Conservation (phyloP, 768 basidiomycete genomes). For the Suillus subaureus region DNA sequence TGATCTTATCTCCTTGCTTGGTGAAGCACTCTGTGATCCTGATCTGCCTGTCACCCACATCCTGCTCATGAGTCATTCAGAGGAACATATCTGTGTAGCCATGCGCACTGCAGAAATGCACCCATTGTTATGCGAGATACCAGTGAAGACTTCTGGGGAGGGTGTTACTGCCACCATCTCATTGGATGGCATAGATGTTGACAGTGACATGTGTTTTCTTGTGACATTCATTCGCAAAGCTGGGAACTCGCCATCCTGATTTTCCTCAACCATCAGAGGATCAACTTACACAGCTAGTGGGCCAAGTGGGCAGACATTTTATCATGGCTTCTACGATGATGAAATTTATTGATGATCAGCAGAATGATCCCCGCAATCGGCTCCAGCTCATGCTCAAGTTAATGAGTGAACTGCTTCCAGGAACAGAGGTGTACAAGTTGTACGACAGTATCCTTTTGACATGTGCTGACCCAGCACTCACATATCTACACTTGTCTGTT, state of each 20-base stretch:
- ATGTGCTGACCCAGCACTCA: background rate
- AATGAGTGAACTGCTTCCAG: background rate
- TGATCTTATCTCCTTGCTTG: background rate
- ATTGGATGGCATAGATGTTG: background rate
- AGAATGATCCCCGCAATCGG: background rate
- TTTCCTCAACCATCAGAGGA: background rate
- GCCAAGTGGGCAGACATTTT: background rate
- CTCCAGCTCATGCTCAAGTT: background rate
- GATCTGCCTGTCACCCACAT: background rate
- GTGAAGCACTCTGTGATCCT: background rate
- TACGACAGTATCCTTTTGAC: background rate
- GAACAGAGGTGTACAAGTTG: background rate
- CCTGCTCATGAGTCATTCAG: background rate
- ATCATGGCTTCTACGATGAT: background rate
- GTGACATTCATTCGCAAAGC: background rate
- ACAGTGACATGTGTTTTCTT: background rate
- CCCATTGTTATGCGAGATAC: background rate
- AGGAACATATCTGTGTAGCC: background rate
- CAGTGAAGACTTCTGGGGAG: background rate
- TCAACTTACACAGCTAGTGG: background rate
- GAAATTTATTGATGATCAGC: background rate
- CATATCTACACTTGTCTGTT: background rate
- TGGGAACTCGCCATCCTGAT: background rate
- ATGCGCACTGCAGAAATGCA: background rate
- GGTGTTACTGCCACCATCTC: background rate